A percentile compares a stretch with the other conserved stretches of the same genome.
Evolutionary conservation across 2,329 filamentous ascomycete genomes (phyloP).

Genomic region (Meredithiella fracta): DNA sequence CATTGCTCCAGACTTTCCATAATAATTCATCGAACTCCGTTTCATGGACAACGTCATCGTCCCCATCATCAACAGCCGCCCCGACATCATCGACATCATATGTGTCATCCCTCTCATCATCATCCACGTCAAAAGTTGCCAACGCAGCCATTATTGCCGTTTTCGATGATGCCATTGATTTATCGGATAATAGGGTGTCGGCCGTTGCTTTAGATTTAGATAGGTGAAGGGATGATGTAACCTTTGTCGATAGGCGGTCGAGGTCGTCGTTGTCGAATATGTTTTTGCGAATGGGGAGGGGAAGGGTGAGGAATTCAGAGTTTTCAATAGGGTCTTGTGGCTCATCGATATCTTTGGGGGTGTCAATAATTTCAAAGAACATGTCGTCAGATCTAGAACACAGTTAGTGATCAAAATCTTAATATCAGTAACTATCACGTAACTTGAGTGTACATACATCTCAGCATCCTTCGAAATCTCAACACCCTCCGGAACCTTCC

Average conservation of each 20-base stretch:
- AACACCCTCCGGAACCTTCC: slow-evolving; percentile 41
- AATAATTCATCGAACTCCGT: slow-evolving; percentile 45
- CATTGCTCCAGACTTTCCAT: slow-evolving; percentile 53
- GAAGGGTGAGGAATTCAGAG: slow-evolving; percentile 27
- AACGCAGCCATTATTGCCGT: slow-evolving; percentile 78
- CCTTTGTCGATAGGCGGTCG: slow-evolving; percentile 50
- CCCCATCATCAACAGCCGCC: slow-evolving; percentile 53
- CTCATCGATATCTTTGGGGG: no score
- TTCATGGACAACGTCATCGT: slow-evolving; percentile 33
- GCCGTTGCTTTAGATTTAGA: slow-evolving; percentile 55
- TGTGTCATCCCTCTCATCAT: slow-evolving; percentile 92
- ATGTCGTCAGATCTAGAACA: slow-evolving; percentile 4
- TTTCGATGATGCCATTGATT: slow-evolving; percentile 51
- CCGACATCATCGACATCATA: slow-evolving; percentile 89
- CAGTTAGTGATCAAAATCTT: background rate
- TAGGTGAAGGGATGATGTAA: slow-evolving; percentile 51
- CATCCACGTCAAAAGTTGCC: slow-evolving; percentile 77
- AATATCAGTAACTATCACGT: background rate
- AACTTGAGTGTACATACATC: background rate
- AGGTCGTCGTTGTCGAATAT: slow-evolving; percentile 69
- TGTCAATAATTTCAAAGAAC: background rate
- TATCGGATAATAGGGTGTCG: slow-evolving; percentile 54
- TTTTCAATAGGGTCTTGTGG: background rate
- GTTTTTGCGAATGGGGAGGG: slow-evolving; percentile 46
- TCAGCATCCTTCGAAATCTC: background rate